These are phyloP conservation scores for Erigeron canadensis DNA, from an alignment of 129 eudicot species.

Conservation along the genomic window DNA sequence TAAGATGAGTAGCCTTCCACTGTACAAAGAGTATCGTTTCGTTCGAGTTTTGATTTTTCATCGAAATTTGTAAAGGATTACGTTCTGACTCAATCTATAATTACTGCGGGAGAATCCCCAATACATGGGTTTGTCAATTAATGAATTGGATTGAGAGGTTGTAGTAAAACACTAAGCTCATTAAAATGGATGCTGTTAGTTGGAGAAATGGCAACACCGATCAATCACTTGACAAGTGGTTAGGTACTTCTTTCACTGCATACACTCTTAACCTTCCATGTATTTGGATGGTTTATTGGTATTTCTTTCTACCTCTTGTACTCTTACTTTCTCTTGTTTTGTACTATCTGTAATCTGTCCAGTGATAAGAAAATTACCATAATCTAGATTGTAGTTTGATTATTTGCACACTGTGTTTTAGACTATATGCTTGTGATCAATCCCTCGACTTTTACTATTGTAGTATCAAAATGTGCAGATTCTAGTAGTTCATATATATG, in stretches of 20 bases:
- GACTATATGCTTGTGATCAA: background rate
- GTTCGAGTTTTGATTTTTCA: constrained; percentile 2
- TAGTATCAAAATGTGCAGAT: background rate
- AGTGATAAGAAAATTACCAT: background rate
- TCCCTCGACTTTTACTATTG: background rate
- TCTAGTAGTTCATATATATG: background rate
- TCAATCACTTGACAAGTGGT: background rate
- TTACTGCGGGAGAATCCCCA: background rate
- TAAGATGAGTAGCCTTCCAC: background rate
- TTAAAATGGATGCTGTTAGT: background rate
- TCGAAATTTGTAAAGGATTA: background rate
- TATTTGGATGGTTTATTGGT: background rate
- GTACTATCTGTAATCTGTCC: background rate
- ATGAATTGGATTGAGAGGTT: constrained; percentile 12
- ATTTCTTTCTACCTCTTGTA: background rate
- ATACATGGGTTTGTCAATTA: constrained; percentile 2
- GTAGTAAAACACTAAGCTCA: background rate
- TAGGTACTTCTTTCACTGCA: background rate
- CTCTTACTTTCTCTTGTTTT: background rate
- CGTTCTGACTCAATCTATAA: background rate
- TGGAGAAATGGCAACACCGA: background rate
- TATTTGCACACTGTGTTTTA: background rate
- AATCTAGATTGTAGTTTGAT: background rate
- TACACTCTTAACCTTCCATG: background rate
- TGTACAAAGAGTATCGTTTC: background rate